phyloP scores from a whole-genome alignment of 2,329 filamentous ascomycete genomes.

The Aspergillus caelatus region DNA sequence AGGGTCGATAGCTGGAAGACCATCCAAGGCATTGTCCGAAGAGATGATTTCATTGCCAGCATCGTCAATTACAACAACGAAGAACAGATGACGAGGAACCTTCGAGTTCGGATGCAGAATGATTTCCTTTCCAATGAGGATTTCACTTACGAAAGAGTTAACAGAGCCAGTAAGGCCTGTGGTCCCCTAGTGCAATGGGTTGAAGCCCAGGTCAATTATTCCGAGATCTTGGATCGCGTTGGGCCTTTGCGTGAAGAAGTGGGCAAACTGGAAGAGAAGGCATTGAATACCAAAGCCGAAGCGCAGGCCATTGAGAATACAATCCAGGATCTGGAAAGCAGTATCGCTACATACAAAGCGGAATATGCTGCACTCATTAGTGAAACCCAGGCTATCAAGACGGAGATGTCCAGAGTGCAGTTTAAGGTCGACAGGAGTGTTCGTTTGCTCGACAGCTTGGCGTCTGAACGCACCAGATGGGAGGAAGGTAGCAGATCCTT shows the following conservation, averaged over 20 bases:
- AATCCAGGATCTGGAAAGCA: slow-evolving; percentile 79
- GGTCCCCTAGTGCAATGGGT: slow-evolving; percentile 98
- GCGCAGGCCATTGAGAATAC: slow-evolving; percentile 89
- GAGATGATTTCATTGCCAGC: slow-evolving; percentile 95
- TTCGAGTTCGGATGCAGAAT: slow-evolving; percentile 85
- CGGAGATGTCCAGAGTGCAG: slow-evolving; percentile 93
- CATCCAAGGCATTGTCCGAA: slow-evolving; percentile 83
- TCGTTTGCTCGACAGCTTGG: slow-evolving; percentile 88
- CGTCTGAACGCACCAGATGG: slow-evolving; percentile 91
- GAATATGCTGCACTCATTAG: slow-evolving; percentile 96
- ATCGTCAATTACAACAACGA: slow-evolving; percentile 98
- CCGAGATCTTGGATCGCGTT: slow-evolving; percentile 93
- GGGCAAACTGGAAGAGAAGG: slow-evolving; percentile 79
- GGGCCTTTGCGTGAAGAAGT: slow-evolving; percentile 93
- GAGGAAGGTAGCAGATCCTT: slow-evolving; percentile 98
- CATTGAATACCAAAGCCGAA: slow-evolving; percentile 88
- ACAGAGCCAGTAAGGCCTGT: slow-evolving; percentile 94
- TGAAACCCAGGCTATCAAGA: slow-evolving; percentile 95
- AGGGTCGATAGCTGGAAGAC: slow-evolving; percentile 89
- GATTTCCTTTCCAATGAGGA: slow-evolving; percentile 92
- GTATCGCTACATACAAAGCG: slow-evolving; percentile 91
- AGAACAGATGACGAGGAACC: slow-evolving; percentile 82
- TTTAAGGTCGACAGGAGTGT: slow-evolving; percentile 98
- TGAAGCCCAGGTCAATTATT: slow-evolving; percentile 93
- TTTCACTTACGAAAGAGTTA: slow-evolving; percentile 95